phyloP scores from a whole-genome alignment of 2,329 filamentous ascomycete species.

The Chaetomiaceae sp. region DNA sequence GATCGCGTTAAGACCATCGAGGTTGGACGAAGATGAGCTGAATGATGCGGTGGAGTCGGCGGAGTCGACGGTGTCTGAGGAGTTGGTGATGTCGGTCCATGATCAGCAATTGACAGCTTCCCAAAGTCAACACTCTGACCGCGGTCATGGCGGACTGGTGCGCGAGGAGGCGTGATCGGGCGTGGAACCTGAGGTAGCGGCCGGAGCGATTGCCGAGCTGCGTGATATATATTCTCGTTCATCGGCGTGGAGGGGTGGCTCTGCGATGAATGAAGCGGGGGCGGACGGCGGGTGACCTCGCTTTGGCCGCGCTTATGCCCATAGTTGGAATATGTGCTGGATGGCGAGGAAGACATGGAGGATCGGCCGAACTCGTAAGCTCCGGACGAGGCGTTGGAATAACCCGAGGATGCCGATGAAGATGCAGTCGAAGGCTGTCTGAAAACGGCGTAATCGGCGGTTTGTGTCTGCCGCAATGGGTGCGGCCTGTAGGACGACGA shows the following conservation, averaged over 20 bases:
- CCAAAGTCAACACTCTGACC: slow-evolving; percentile 63
- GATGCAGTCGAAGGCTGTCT: slow-evolving; percentile 67
- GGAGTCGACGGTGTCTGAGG: slow-evolving; percentile 33
- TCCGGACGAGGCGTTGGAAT: slow-evolving; percentile 52
- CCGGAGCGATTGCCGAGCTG: slow-evolving; percentile 70
- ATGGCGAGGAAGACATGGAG: slow-evolving; percentile 65
- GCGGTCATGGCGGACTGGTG: slow-evolving; percentile 47
- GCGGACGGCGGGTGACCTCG: slow-evolving; percentile 57
- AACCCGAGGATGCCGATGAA: slow-evolving; percentile 66
- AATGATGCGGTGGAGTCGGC: slow-evolving; percentile 41
- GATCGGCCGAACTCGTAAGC: slow-evolving; percentile 52
- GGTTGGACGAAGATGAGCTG: slow-evolving; percentile 48
- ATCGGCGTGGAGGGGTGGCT: slow-evolving; percentile 39
- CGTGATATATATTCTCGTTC: slow-evolving; percentile 65
- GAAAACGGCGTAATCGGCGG: slow-evolving; percentile 46
- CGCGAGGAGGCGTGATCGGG: slow-evolving; percentile 33
- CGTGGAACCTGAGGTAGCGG: slow-evolving; percentile 64
- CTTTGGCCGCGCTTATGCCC: slow-evolving; percentile 72
- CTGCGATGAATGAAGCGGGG: slow-evolving; percentile 40
- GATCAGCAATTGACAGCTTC: slow-evolving; percentile 48
- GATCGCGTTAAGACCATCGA: slow-evolving; percentile 58
- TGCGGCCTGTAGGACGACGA: slow-evolving; percentile 52
- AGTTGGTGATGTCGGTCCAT: slow-evolving; percentile 35
- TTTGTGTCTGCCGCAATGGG: slow-evolving; percentile 54
- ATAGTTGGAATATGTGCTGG: slow-evolving; percentile 51